These are phyloP conservation scores for Boletus sp. DNA, from an alignment of 768 basidiomycete species.

Conservation along the genomic window DNA sequence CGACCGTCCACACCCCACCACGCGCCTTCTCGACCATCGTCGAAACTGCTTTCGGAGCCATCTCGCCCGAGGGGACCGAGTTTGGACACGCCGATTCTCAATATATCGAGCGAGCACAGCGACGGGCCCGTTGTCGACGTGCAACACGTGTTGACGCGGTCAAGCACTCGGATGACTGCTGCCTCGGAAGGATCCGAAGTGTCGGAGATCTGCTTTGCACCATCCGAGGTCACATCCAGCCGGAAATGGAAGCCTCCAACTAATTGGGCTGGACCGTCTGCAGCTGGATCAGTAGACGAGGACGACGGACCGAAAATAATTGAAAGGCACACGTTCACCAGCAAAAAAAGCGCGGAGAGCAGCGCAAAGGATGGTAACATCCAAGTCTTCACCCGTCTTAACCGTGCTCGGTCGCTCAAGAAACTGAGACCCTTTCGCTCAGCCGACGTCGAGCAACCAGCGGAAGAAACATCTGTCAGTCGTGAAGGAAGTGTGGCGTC, in stretches of 20 bases:
- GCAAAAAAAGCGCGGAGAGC: constrained; percentile 1
- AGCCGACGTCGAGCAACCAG: not conserved
- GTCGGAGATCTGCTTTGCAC: not conserved
- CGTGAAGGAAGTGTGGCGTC: not conserved
- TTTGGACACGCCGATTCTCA: not conserved
- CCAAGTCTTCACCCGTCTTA: not conserved
- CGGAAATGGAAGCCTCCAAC: constrained; percentile 25
- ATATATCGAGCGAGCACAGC: not conserved
- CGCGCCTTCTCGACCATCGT: not conserved
- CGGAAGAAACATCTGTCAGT: not conserved
- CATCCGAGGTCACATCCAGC: not conserved
- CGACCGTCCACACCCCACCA: not conserved
- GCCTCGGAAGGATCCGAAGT: not conserved
- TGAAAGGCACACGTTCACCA: not conserved
- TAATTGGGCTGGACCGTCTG: constrained; percentile 24
- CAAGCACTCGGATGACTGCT: not conserved
- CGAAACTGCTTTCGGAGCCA: not conserved
- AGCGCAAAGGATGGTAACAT: not conserved
- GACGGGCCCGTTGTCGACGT: not conserved
- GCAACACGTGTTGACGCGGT: not conserved
- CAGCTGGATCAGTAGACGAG: not conserved
- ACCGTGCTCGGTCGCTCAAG: not conserved
- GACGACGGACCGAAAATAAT: not conserved
- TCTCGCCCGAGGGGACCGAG: not conserved
- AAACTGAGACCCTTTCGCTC: not conserved